Base-by-base conservation (phyloP, 768 basidiomycete species). In the Plicaturopsis crispa region DNA sequence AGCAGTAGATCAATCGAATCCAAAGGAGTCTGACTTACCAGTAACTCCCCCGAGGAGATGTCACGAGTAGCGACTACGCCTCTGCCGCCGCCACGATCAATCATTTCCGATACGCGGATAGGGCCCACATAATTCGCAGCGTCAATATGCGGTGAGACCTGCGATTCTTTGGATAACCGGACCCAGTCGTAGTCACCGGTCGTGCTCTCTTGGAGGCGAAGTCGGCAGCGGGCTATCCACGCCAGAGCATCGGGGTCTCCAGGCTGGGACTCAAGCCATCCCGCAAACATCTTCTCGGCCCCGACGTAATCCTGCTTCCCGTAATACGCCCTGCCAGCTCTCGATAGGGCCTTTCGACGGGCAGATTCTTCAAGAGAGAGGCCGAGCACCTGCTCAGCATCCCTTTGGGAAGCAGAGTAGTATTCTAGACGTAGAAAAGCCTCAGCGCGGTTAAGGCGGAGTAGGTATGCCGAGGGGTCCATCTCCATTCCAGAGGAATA, bases 391-490 rank as follows among this genome's bases (percentile, higher is more conserved):
- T 18, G 8, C 6, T 51, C 37, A 13, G 52, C 50, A 40, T 62
- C 60, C 12, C 31, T 22, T 6, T 47, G 19, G 8, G 59, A 55
- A 13, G 52, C 49, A 2, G 44, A 42, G 36, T 46, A 51, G 24
- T 44, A 55, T 3, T 39, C 41, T 5, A 60, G 39, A 4, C 44
- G 45, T 4, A 59, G 43, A 30, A 51, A 55, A 1, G 48, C 44
- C 30, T 52, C 48, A 2, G 59, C 38, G 1, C 60, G 50, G 35
- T 62, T 62, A 6, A 59, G 44, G 4, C 38, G 52, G 5, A 58
- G 42, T 4, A 48, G 30, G 10, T 33, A 12, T 4, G 45, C 39
- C 16, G 38, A 24, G 12, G 50, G 49, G 8, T 55, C 43, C 0
- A 41, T 28, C 4, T 36, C 24, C 13, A 60, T 37, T 10, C 48